phyloP scores from a whole-genome alignment of 2,329 filamentous ascomycete genomes.

The Ceratocystis variospora region DNA sequence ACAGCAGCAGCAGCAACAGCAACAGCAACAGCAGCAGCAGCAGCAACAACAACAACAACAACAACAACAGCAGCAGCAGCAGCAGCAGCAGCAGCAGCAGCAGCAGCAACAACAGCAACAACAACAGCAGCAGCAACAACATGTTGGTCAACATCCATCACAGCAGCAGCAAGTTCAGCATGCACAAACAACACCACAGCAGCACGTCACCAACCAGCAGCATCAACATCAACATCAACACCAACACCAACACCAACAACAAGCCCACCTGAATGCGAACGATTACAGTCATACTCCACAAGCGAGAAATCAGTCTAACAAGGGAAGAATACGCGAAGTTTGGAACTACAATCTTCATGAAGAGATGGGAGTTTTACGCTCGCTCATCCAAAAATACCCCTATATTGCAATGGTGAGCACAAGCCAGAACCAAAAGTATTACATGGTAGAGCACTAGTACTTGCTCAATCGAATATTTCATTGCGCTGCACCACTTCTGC shows the following conservation, averaged over 20 bases:
- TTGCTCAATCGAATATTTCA: too few relatives aligned
- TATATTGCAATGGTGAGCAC: conserved; percentile 88
- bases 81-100: conserved; percentile 26
- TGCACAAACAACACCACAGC: conserved; percentile 23
- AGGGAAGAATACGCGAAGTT: conserved; percentile 82
- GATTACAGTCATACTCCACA: conserved; percentile 29
- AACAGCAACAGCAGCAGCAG: conserved; percentile 15
- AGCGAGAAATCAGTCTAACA: conserved; percentile 48
- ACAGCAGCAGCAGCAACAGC: conserved; percentile 25
- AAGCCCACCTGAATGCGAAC: conserved; percentile 27
- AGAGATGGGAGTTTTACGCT: conserved; percentile 74
- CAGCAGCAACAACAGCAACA: conserved; percentile 34
- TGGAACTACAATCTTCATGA: conserved; percentile 86
- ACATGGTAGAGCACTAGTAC: too few relatives aligned
- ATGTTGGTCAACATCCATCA: conserved; percentile 37
- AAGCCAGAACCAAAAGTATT: neutral
- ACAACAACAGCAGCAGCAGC: conserved; percentile 21
- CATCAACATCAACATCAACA: conserved; percentile 40
- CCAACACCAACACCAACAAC: conserved; percentile 21
- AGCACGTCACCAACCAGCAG: conserved; percentile 25
- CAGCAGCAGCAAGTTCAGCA: conserved; percentile 39
- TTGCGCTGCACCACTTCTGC: conserved; percentile 3
- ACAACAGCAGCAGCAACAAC: conserved; percentile 36
- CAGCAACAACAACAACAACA: conserved; percentile 22
- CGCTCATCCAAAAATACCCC: conserved; percentile 77